Evolutionary conservation across 805 yeast genomes (phyloP).

Genomic region (Metschnikowia gelsemii): DNA sequence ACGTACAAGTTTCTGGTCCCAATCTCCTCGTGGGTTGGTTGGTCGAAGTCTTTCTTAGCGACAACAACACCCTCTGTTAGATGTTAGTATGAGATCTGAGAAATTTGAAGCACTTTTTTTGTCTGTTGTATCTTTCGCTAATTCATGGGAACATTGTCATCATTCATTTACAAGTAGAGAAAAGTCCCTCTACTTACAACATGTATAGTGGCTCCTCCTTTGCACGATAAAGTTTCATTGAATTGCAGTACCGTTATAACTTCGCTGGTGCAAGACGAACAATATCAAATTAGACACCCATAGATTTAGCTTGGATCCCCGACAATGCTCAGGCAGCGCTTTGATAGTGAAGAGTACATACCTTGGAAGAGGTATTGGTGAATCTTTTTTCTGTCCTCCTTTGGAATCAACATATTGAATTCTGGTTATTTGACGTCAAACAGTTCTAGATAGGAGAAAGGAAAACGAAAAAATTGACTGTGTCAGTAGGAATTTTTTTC

Average conservation of each 20-base stretch:
- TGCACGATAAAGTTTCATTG: too few species aligned
- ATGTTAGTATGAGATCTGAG: constrained; percentile 19
- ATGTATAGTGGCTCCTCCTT: too few species aligned
- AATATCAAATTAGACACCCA: not conserved
- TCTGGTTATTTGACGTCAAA: constrained; percentile 19
- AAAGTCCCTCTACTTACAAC: too few species aligned
- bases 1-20: constrained; percentile 96
- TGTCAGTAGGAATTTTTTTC: constrained; percentile 20
- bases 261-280: not conserved
- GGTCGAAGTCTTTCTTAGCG: constrained; percentile 98
- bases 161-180: too few species aligned
- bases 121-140: too few species aligned
- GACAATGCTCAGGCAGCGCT: constrained; percentile 1
- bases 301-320: not conserved
- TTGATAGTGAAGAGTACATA: constrained; percentile 46
- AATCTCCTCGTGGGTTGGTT: constrained; percentile 96
- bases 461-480: constrained; percentile 15
- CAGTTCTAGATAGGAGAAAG: constrained; percentile 18
- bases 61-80: constrained; percentile 95
- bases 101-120: too few species aligned
- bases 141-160: too few species aligned
- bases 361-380: constrained; percentile 99
- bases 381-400: constrained; percentile 99
- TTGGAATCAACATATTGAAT: constrained; percentile 91
- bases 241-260: too few species aligned